Base-by-base conservation (phyloP, 257 asterid species). In the Solanum ossicruentum region DNA sequence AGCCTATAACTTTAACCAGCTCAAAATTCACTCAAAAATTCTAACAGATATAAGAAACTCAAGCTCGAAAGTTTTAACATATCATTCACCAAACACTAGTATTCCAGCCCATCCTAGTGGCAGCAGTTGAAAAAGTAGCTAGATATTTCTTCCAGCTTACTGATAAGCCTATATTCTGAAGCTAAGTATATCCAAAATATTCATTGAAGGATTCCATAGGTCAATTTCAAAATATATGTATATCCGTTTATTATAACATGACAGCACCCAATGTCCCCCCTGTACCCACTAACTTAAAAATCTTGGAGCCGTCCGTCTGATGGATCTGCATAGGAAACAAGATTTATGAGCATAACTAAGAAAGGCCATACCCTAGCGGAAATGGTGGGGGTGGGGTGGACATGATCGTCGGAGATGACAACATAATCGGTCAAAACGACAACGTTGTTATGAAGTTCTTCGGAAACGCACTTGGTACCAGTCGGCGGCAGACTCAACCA, bases 391-490 rank as follows among this genome's bases (percentile, higher is more conserved):
- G 85, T 71, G 85, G 39, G 88, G 61, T 77, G 85, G 36, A 88
- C 87, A 13, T 89, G 91, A 63, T 86, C 93, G 21, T 93, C 95
- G 84, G 88, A 57, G 89, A 93, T 90, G 80, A 97, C 90, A 84
- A 84, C 89, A 87, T 93, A 96, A 89, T 96, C 98, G 1, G 90
- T 91, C 87, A 95, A 88, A 90, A 95, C 99, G 84, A 95, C 93
- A 73, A 95, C 97, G 91, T 92, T 94, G 88, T 83, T 93, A 87
- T 94, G 98, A 87, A 94, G 89, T 88, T 94, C 97, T 88, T 95
- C 99, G 56, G 98, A 94, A 12, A 94, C 94, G 82, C 98, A 95
- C 90, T 95, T 95, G 12, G 97, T 91, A 56, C 96, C 98, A 12
- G 84, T 85, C 63, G 97, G 56, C 86, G 98, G 97, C 88, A 95